These are phyloP conservation scores for Pinus tabuliformis DNA, from an alignment of 75 land plant genomes.

Conservation along the genomic window DNA sequence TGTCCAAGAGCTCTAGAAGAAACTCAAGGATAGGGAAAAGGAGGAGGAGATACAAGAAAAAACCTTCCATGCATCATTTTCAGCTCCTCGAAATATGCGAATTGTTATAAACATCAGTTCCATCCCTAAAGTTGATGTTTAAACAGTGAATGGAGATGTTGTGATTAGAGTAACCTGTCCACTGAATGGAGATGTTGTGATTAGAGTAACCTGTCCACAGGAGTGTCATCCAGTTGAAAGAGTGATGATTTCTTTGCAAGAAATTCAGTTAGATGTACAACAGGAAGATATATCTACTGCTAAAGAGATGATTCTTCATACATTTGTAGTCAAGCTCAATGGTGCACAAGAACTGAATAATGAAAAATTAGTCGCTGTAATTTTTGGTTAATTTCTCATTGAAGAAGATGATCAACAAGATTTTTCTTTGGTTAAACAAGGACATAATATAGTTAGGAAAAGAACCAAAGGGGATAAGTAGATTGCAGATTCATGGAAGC, in stretches of 20 bases:
- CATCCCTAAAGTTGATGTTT: slow-evolving; percentile 38
- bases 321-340: slow-evolving; percentile 34
- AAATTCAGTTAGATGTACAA: slow-evolving; percentile 34
- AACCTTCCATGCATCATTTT: not conserved
- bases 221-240: slow-evolving; percentile 15
- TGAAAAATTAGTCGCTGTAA: slow-evolving; percentile 43
- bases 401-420: no score
- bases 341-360: slow-evolving; percentile 36
- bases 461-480: no score
- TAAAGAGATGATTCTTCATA: slow-evolving; percentile 45
- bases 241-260: slow-evolving; percentile 32
- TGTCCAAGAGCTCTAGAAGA: slow-evolving; percentile 75
- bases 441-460: no score
- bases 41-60: slow-evolving; percentile 14
- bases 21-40: slow-evolving; percentile 68
- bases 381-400: slow-evolving; percentile 1
- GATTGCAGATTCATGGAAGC: no score
- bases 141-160: slow-evolving; percentile 7
- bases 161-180: no score
- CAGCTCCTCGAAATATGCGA: not conserved
- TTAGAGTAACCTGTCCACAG: slow-evolving; percentile 55
- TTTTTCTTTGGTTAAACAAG: no score
- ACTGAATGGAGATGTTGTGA: no score
- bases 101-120: not conserved
- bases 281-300: slow-evolving; percentile 46